Evolutionary conservation across 2,329 filamentous ascomycete genomes (phyloP), one percentile per base, ranked within the genome.

Genomic region (Colletotrichum plurivorum): DNA sequence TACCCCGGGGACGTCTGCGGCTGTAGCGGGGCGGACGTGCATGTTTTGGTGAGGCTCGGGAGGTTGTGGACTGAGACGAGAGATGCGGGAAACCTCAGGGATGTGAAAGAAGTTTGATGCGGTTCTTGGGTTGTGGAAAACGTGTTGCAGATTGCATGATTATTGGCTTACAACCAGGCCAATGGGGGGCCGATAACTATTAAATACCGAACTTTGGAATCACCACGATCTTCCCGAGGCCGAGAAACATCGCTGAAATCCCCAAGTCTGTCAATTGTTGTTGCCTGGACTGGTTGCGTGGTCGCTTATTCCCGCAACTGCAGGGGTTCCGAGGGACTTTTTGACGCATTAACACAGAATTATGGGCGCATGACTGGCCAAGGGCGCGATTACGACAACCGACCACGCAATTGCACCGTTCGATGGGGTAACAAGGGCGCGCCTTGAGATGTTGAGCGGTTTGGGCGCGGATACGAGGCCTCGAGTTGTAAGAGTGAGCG

Each of bases 1-100:
- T 5, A 54, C 20, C 0, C 12, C 41, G 6, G 59, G 59, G 6
- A 62, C 39, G 59, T 62, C 59, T 12, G 59, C 59, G 18, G 20
- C 18, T 2, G 48, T 62, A 12, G 22, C 22, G 12, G 16, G 22
- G 15, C 59, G 59, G 1, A 53, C 41, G 8, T 54, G 59, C 59
- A 62, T 62, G 46, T 25, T 18, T 6, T 27, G 27, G 27, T 31
- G 27, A 31, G 27, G 27, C 2, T n/a, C n/a, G n/a, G n/a, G n/a
- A n/a, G n/a, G n/a, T n/a, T n/a, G n/a, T n/a, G n/a, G n/a, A n/a
- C n/a, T n/a, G n/a, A n/a, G n/a, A n/a, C n/a, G n/a, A n/a, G n/a
- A n/a, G n/a, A n/a, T n/a, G n/a, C n/a, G n/a, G 27, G 27, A 31
- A 8, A 43, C 6, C 8, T n/a, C 16, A 15, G 12, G 41, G 15